These are phyloP conservation scores for Verticillium longisporum DNA, from an alignment of 2,329 filamentous ascomycete genomes.

Conservation along the genomic window DNA sequence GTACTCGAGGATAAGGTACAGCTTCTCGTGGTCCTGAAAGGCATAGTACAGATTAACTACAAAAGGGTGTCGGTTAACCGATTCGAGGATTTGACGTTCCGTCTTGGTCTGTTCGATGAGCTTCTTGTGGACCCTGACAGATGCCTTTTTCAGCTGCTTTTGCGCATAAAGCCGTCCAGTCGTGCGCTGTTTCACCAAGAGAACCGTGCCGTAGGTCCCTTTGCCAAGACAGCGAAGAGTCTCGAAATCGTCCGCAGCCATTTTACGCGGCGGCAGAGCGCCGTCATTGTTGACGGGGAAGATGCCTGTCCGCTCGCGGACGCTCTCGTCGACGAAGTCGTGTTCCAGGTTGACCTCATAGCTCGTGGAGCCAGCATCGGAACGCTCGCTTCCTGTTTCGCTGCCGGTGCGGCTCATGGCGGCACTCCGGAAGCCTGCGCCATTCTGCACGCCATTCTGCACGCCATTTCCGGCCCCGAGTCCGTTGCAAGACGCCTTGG, in stretches of 20 bases:
- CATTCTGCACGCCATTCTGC: too few relatives aligned
- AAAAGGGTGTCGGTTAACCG: conserved; percentile 92
- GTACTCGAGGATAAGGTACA: conserved; percentile 96
- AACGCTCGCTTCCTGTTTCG: conserved; percentile 50
- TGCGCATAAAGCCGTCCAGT: conserved; percentile 92
- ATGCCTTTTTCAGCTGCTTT: conserved; percentile 98
- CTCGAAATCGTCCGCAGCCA: conserved; percentile 87
- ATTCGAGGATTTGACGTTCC: conserved; percentile 89
- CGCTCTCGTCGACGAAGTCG: conserved; percentile 72
- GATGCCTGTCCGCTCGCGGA: conserved; percentile 34
- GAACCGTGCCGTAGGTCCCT: conserved; percentile 89
- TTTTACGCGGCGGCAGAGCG: conserved; percentile 62
- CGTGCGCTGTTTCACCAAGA: conserved; percentile 81
- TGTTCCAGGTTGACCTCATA: conserved; percentile 81
- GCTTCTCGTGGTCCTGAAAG: conserved; percentile 95
- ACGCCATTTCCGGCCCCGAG: conserved; percentile 22
- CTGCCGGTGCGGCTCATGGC: conserved; percentile 47
- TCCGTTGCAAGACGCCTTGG: conserved; percentile 39
- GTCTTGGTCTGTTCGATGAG: conserved; percentile 97
- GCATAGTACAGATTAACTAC: conserved; percentile 98
- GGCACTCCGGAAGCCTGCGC: conserved; percentile 40
- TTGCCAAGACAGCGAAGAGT: conserved; percentile 89
- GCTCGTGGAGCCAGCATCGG: conserved; percentile 61
- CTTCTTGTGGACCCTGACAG: conserved; percentile 89
- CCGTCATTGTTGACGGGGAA: conserved; percentile 45